Conservation (phyloP, 116 monocot species). For the Cymodocea nodosa region DNA sequence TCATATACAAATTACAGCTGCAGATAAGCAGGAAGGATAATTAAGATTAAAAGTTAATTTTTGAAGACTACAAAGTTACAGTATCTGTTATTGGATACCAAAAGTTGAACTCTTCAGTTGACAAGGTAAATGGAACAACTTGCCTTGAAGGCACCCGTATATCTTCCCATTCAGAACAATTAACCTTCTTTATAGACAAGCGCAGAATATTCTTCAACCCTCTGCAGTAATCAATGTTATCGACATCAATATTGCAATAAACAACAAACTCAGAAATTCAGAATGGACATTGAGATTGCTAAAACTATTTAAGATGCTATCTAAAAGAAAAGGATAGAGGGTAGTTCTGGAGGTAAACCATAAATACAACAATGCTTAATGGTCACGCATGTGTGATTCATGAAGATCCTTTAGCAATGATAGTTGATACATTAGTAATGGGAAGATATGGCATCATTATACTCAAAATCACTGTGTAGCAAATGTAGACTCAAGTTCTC, state of each 20-base stretch:
- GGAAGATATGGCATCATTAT: too few relatives aligned
- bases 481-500: too few relatives aligned
- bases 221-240: constrained; percentile 36
- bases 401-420: too few relatives aligned
- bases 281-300: background rate
- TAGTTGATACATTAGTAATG: too few relatives aligned
- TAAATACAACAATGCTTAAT: too few relatives aligned
- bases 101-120: background rate
- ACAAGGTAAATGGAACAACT: constrained; percentile 5
- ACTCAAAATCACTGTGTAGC: too few relatives aligned
- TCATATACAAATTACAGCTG: too few relatives aligned
- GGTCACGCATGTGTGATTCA: too few relatives aligned
- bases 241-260: background rate
- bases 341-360: too few relatives aligned
- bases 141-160: constrained; percentile 70
- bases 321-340: background rate
- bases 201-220: constrained; percentile 75
- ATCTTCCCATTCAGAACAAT: constrained; percentile 69
- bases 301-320: background rate
- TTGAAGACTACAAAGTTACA: too few relatives aligned
- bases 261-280: background rate
- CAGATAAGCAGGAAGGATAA: too few relatives aligned
- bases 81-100: background rate
- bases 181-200: constrained; percentile 51
- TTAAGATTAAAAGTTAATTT: too few relatives aligned